Evolutionary conservation across 2,329 filamentous ascomycete species (phyloP).

Genomic region (Colletotrichum sp.): DNA sequence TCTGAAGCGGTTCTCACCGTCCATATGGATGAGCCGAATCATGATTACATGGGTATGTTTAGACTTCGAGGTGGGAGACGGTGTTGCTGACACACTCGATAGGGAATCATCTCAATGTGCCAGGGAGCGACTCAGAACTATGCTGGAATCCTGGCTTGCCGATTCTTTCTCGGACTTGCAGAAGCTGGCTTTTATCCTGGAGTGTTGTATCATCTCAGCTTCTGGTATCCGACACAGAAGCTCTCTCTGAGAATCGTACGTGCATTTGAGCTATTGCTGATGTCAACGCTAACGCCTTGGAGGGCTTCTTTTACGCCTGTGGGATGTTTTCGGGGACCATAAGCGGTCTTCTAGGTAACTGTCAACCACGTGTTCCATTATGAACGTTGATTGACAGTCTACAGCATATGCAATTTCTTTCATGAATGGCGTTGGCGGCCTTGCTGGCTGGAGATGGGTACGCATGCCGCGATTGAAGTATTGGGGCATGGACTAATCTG

Average conservation of each 20-base stretch:
- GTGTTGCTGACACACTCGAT: not conserved
- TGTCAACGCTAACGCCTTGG: not conserved
- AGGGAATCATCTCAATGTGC: conserved; percentile 27
- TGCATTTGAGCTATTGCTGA: not conserved
- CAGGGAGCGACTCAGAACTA: conserved; percentile 27
- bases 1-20: conserved; percentile 25
- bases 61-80: not conserved
- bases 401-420: conserved; percentile 30
- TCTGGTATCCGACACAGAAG: conserved; percentile 36
- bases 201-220: conserved; percentile 30
- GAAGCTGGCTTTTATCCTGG: conserved; percentile 34
- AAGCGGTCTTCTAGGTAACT: conserved; percentile 27
- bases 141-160: conserved; percentile 27
- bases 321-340: conserved; percentile 36
- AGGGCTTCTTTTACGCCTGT: conserved; percentile 36
- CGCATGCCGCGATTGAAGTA: not conserved
- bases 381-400: not conserved
- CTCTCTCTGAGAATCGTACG: conserved; percentile 33
- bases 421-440: conserved; percentile 26
- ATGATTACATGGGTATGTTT: conserved; percentile 27
- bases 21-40: conserved; percentile 29
- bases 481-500: not conserved
- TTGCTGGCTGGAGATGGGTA: conserved; percentile 31
- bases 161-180: conserved; percentile 30
- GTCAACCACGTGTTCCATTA: fast-evolving